These are phyloP conservation scores for Pleurotus citrinopileatus DNA, from an alignment of 768 basidiomycete genomes.

Conservation along the genomic window DNA sequence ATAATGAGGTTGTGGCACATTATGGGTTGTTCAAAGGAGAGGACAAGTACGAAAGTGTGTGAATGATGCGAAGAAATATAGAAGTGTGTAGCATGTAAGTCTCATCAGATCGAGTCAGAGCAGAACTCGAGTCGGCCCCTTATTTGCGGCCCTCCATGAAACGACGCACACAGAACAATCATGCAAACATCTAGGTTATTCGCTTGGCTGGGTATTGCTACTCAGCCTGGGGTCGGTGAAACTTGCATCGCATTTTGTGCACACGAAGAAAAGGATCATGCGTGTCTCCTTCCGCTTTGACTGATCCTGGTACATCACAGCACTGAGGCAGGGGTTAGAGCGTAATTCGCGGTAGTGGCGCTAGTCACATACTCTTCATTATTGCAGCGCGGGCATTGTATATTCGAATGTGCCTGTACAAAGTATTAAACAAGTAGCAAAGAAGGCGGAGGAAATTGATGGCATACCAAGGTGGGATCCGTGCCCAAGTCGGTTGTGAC, in stretches of 20 bases:
- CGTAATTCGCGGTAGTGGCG: neutral
- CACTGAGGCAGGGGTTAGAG: conserved; percentile 41
- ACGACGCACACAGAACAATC: too few relatives aligned
- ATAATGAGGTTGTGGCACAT: conserved; percentile 57
- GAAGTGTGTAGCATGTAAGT: too few relatives aligned
- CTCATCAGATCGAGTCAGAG: too few relatives aligned
- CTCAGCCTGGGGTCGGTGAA: conserved; percentile 66
- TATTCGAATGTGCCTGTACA: conserved; percentile 77
- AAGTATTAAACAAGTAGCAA: neutral
- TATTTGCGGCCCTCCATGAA: too few relatives aligned
- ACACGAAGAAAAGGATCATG: conserved; percentile 93
- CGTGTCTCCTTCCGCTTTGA: conserved; percentile 94
- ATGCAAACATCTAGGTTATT: too few relatives aligned
- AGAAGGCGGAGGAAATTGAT: neutral
- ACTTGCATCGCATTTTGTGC: conserved; percentile 74
- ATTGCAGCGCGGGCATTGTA: conserved; percentile 79
- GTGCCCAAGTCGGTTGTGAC: conserved; percentile 84
- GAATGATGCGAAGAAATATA: conserved; percentile 34
- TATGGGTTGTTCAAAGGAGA: conserved; percentile 51
- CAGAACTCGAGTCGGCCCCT: neutral
- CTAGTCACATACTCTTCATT: conserved; percentile 69
- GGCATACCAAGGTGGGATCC: conserved; percentile 82
- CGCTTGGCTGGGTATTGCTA: conserved; percentile 20
- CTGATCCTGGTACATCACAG: conserved; percentile 95
- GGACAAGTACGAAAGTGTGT: conserved; percentile 38